Conservation (phyloP, 2,329 filamentous ascomycete genomes). For the Colletotrichum salicis region DNA sequence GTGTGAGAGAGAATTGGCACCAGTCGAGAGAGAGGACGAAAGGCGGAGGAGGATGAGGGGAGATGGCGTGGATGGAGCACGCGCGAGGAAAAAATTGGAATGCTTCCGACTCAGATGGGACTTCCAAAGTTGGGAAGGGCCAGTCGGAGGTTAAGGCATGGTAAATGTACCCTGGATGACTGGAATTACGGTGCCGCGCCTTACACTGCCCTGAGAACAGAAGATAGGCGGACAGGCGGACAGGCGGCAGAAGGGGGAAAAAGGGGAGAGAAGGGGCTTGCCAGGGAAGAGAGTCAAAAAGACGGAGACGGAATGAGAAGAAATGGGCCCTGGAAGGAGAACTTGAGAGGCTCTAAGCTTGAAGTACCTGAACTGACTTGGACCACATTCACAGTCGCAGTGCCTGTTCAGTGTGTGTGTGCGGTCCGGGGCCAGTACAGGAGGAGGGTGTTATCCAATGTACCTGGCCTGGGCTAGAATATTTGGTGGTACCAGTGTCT, state of each 20-base stretch:
- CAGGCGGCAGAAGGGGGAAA: not conserved
- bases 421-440: not conserved
- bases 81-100: constrained; percentile 25
- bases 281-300: not conserved
- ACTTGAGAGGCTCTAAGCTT: constrained; percentile 4
- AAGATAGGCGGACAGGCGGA: not conserved
- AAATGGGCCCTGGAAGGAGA: constrained; percentile 28
- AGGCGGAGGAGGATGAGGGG: constrained; percentile 12
- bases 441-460: not conserved
- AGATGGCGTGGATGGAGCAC: constrained; percentile 20
- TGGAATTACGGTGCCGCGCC: constrained; percentile 12
- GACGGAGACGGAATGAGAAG: constrained; percentile 17
- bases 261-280: not conserved
- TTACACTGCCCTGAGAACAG: constrained; percentile 19
- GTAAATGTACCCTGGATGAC: not conserved
- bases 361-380: constrained; percentile 4
- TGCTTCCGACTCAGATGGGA: constrained; percentile 22
- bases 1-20: not conserved
- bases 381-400: constrained; percentile 2
- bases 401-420: not conserved
- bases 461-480: too few relatives aligned
- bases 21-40: constrained; percentile 8
- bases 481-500: too few relatives aligned
- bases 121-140: constrained; percentile 8
- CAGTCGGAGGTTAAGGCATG: constrained; percentile 4